Percentiles rank a stretch among this genome's conserved stretches.
phyloP scores from a whole-genome alignment of 2,329 filamentous ascomycete species.

The Colletotrichum tropicale region DNA sequence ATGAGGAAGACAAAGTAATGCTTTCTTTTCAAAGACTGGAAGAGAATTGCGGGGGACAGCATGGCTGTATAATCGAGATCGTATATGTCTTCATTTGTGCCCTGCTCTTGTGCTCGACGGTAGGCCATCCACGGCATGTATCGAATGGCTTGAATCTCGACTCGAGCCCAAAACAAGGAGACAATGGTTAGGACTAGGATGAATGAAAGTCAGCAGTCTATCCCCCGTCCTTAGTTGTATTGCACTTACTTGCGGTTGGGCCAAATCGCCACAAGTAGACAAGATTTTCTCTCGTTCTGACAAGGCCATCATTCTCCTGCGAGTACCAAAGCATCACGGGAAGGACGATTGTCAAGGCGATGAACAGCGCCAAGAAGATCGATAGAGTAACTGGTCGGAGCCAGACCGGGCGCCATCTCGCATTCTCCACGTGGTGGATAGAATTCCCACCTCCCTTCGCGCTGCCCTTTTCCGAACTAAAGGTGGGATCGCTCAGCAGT shows the following conservation, averaged over 20 bases:
- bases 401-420: background rate
- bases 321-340: background rate
- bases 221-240: fast-evolving
- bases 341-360: background rate
- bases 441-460: background rate
- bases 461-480: background rate
- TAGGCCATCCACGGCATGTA: background rate
- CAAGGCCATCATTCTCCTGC: background rate
- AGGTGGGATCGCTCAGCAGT: background rate
- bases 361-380: background rate
- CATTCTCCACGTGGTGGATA: background rate
- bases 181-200: background rate
- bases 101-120: background rate
- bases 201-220: background rate
- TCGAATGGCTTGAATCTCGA: background rate
- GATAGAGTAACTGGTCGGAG: background rate
- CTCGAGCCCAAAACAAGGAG: background rate
- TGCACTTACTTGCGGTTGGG: background rate
- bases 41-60: background rate
- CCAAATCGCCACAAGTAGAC: slow-evolving; percentile 6
- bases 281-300: background rate
- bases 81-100: background rate
- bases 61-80: background rate
- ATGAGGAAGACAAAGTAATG: background rate
- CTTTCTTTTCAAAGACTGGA: background rate